Percentiles rank a stretch among this genome's conserved stretches.
These are phyloP conservation scores for Trichoderma atrobrunneum DNA, from an alignment of 2,329 filamentous ascomycete species.

Conservation along the genomic window DNA sequence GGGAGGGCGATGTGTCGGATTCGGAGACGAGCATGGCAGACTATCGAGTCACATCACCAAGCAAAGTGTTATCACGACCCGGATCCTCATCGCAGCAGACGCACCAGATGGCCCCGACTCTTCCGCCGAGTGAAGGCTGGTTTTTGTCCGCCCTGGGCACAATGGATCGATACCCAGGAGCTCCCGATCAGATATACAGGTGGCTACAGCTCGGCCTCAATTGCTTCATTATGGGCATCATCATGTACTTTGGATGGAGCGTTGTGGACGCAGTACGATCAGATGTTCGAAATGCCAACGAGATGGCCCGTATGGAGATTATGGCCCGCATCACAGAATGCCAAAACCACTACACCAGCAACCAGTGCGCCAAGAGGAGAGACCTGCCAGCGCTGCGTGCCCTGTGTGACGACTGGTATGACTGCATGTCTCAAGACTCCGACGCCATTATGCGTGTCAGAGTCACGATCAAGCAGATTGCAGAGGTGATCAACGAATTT, in stretches of 20 bases:
- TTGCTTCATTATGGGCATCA: constrained; percentile 52
- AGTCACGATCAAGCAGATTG: constrained; percentile 82
- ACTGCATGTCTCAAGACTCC: constrained; percentile 84
- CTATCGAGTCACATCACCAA: neutral
- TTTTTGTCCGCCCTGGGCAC: constrained; percentile 49
- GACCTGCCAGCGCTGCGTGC: constrained; percentile 68
- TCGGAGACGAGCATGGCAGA: constrained; percentile 40
- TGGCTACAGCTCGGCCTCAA: constrained; percentile 65
- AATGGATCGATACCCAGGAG: constrained; percentile 56
- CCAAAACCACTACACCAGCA: constrained; percentile 68
- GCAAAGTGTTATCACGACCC: neutral
- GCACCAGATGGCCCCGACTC: constrained; percentile 18
- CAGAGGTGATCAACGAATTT: constrained; percentile 90
- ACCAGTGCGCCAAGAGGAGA: constrained; percentile 63
- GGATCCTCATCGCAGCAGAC: constrained; percentile 27
- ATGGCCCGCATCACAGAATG: constrained; percentile 73
- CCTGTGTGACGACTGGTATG: constrained; percentile 76
- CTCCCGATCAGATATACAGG: constrained; percentile 56
- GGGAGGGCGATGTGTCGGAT: constrained; percentile 48
- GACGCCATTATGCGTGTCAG: constrained; percentile 73
- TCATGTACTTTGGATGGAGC: constrained; percentile 66
- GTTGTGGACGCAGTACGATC: constrained; percentile 67
- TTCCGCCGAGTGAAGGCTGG: constrained; percentile 16
- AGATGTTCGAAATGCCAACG: constrained; percentile 71
- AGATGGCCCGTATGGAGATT: constrained; percentile 65